Base-by-base conservation (phyloP, 768 basidiomycete genomes). In the Pisolithus orientalis region DNA sequence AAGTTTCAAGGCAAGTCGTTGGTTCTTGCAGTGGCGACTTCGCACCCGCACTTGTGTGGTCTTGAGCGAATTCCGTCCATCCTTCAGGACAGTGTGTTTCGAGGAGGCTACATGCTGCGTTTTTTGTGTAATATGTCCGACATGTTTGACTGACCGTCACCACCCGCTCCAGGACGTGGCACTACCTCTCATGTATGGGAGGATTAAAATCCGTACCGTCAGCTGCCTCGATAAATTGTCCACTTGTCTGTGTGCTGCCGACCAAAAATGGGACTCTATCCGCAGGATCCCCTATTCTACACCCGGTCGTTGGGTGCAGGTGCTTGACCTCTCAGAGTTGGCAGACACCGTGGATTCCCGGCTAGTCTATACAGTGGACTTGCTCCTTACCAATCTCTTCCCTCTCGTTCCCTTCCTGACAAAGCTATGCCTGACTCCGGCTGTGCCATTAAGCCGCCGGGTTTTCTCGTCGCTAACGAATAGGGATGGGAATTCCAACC, bases 231-330 rank as follows among this genome's bases (percentile, higher is more conserved):
- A 79, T 51, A 75, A 72, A 54, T 85, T 93, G 58, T 72, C 78
- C n/a, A 53, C 69, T n/a, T 73, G 71, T 24, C 75, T 94, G 1
- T 70, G 75, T 53, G 59, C 63, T 29, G 83, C 85, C 6, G 92
- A 95, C 55, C 76, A 80, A 58, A 79, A 78, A 62, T 95, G 93
- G 93, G 90, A 93, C 60, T 88, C 90, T 42, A 83, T 95, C 52
- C 81, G 89, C 48, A 79, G 93, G 47, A 91, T 89, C 57, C 89
- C 89, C 0, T 88, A 86, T 61, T 94, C 91, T 4, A 79, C 86
- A 0, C 93, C 93, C 1, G 93, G 93, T 28, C 78, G 93, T 63
- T 94, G 90, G 87, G 82, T 95, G 1, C 85, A 84, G 53, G 67
- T 64, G 9, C 73, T 96, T 24, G 86, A 95, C 66, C 70, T 96